These are phyloP conservation scores for Populus hybrid DNA, from an alignment of 441 rosid species.

Conservation along the genomic window DNA sequence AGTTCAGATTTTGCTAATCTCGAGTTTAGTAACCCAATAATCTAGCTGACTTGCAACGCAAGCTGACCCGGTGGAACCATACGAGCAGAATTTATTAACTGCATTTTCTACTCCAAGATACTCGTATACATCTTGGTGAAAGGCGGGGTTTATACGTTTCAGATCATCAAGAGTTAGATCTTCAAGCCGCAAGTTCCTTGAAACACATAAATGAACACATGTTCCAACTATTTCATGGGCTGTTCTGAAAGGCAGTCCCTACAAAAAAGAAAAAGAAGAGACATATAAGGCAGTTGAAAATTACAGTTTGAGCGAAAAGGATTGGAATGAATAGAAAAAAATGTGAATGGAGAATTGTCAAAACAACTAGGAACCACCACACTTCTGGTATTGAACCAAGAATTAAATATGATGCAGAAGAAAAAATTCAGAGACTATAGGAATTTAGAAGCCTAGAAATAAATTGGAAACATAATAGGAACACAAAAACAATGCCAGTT, in stretches of 20 bases:
- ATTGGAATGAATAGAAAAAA: neutral
- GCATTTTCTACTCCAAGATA: conserved; percentile 86
- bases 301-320: neutral
- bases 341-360: neutral
- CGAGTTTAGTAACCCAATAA: conserved; percentile 66
- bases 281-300: neutral
- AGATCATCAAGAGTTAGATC: conserved; percentile 69
- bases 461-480: neutral
- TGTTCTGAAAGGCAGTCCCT: conserved; percentile 90
- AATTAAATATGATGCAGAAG: neutral
- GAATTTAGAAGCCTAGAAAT: neutral
- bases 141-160: conserved; percentile 53
- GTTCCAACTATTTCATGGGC: conserved; percentile 89
- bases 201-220: conserved; percentile 74
- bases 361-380: neutral
- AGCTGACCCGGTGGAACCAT: conserved; percentile 78
- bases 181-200: conserved; percentile 69
- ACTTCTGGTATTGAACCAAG: neutral
- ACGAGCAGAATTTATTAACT: conserved; percentile 74
- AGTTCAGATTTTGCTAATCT: conserved; percentile 23
- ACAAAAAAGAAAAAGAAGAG: conserved; percentile 12
- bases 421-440: neutral
- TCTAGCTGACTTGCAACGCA: conserved; percentile 65
- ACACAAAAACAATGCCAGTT: neutral
- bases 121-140: conserved; percentile 73